Conservation (phyloP, 1,284 basidiomycete species). For the Ganoderma resinaceum region DNA sequence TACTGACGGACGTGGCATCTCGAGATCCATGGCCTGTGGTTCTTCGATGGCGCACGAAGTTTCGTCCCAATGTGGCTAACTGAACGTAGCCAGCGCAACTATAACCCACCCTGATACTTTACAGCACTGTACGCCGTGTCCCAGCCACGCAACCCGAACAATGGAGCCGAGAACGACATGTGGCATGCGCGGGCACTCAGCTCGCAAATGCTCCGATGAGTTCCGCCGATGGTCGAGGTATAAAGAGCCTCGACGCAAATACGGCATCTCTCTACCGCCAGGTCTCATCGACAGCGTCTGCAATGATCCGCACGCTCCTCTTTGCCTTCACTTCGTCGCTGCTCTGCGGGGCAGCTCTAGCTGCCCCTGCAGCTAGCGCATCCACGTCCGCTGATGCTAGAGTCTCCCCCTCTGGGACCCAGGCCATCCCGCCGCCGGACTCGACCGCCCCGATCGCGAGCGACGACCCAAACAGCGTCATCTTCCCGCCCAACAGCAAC, state of each 20-base stretch:
- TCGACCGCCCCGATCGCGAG: slow-evolving; percentile 53
- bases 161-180: slow-evolving; percentile 8
- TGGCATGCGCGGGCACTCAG: not conserved
- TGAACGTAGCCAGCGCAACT: not conserved
- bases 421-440: slow-evolving; percentile 17
- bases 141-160: slow-evolving; percentile 9
- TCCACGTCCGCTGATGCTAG: not conserved
- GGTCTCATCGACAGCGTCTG: not conserved
- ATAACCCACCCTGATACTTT: not conserved
- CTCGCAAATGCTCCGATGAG: not conserved
- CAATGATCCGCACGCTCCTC: slow-evolving; percentile 26
- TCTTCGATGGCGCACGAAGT: slow-evolving; percentile 14
- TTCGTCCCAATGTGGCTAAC: slow-evolving; percentile 21
- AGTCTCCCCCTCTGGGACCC: slow-evolving; percentile 6
- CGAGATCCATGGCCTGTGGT: slow-evolving; percentile 11
- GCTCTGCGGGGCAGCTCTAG: slow-evolving; percentile 12
- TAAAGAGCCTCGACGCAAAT: slow-evolving; percentile 14
- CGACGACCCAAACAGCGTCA: slow-evolving; percentile 59
- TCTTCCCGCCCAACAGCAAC: slow-evolving; percentile 35
- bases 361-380: slow-evolving; percentile 18
- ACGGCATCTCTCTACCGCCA: not conserved
- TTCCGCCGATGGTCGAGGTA: slow-evolving; percentile 9
- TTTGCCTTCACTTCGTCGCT: slow-evolving; percentile 16
- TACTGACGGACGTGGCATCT: slow-evolving; percentile 9
- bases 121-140: not conserved